These are phyloP conservation scores for Rhizopogon rudus DNA, from an alignment of 768 basidiomycete genomes.

Conservation along the genomic window DNA sequence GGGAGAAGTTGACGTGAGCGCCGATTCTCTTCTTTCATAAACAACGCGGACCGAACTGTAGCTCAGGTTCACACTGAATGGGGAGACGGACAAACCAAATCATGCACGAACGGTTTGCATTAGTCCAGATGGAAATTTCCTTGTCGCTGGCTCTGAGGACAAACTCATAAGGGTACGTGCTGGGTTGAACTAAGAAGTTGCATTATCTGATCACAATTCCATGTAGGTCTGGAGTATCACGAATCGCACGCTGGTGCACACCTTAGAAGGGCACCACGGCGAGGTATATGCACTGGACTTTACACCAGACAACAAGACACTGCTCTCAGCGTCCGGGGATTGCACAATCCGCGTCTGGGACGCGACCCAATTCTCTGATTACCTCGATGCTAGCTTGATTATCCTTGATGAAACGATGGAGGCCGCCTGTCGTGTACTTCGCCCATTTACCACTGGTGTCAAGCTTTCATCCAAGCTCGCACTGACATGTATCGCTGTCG, in stretches of 20 bases:
- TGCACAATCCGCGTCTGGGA: constrained; percentile 74
- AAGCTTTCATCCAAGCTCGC: constrained; percentile 17
- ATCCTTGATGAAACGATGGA: constrained; percentile 46
- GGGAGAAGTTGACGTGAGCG: constrained; percentile 24
- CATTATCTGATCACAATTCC: constrained; percentile 1
- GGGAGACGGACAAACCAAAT: background rate
- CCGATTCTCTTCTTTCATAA: background rate
- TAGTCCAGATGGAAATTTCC: constrained; percentile 63
- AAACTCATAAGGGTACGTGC: constrained; percentile 76
- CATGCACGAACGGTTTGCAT: constrained; percentile 66
- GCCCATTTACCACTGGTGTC: constrained; percentile 10
- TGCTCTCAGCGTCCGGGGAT: constrained; percentile 86
- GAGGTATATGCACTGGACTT: constrained; percentile 96
- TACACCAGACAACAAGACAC: constrained; percentile 76
- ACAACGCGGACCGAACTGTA: background rate
- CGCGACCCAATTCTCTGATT: constrained; percentile 21
- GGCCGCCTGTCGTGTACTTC: constrained; percentile 31
- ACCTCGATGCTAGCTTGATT: constrained; percentile 24
- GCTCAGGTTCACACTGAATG: background rate
- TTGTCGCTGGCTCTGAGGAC: constrained; percentile 88
- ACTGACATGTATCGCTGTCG: constrained; percentile 77
- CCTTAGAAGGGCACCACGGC: constrained; percentile 86
- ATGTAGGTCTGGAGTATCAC: constrained; percentile 89
- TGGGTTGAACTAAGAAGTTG: background rate
- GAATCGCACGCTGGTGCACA: constrained; percentile 59